phyloP scores from a whole-genome alignment of 169 alveolate genomes.

The Nephromyces sp. region DNA sequence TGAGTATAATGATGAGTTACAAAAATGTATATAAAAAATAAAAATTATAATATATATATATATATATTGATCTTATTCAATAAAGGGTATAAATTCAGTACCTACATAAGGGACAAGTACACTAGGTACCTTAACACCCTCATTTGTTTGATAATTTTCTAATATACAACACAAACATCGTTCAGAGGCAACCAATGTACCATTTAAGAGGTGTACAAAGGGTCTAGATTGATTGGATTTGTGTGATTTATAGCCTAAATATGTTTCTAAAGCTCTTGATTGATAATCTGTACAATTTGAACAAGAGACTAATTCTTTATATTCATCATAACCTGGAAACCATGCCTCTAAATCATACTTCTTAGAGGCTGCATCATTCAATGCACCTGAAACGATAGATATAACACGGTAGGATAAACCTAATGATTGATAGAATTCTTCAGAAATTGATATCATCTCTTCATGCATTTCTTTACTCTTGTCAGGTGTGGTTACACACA shows the following conservation, averaged over 20 bases:
- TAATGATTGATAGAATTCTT: constrained; percentile 87
- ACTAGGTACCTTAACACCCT: constrained; percentile 33
- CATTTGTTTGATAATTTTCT: constrained; percentile 43
- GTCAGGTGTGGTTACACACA: constrained; percentile 81
- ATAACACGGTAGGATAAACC: constrained; percentile 90
- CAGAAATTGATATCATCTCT: constrained; percentile 88
- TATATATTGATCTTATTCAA: constrained; percentile 1
- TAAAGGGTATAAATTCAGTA: constrained; percentile 29
- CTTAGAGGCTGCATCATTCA: constrained; percentile 97
- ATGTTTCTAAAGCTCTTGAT: constrained; percentile 46
- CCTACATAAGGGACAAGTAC: constrained; percentile 43
- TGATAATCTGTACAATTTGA: constrained; percentile 99
- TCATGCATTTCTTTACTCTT: constrained; percentile 71
- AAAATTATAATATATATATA: too few relatives aligned
- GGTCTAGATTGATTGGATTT: not conserved
- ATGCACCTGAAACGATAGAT: constrained; percentile 96
- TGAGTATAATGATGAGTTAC: too few relatives aligned
- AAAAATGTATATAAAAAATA: too few relatives aligned
- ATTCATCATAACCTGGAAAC: constrained; percentile 95
- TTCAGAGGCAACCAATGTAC: constrained; percentile 95
- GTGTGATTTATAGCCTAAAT: not conserved
- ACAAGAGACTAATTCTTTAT: constrained; percentile 94
- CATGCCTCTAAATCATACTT: constrained; percentile 98
- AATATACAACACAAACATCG: constrained; percentile 68
- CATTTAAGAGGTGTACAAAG: constrained; percentile 91